Evolutionary conservation across 306 rosid species (phyloP).

Genomic region (Ceratonia siliqua): DNA sequence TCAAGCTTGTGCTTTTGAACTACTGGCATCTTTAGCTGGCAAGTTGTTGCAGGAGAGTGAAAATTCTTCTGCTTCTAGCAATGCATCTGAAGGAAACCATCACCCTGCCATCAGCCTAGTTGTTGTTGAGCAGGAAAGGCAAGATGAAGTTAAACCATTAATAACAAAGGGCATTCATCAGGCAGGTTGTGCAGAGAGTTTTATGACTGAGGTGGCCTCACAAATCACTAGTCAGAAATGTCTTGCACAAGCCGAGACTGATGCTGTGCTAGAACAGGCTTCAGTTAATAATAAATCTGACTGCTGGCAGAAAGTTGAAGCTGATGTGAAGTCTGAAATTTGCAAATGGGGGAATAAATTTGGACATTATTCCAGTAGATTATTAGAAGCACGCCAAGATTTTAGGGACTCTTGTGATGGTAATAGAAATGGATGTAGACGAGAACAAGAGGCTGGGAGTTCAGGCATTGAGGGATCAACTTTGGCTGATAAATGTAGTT

Average conservation of each 20-base stretch:
- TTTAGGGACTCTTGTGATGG: slow-evolving; percentile 52
- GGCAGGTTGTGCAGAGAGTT: slow-evolving; percentile 57
- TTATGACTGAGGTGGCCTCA: slow-evolving; percentile 46
- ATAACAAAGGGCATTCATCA: slow-evolving; percentile 48
- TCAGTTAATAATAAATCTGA: slow-evolving; percentile 47
- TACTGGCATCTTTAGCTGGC: slow-evolving; percentile 92
- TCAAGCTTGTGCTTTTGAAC: slow-evolving; percentile 79
- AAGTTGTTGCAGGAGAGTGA: slow-evolving; percentile 82
- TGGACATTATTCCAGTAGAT: slow-evolving; percentile 40
- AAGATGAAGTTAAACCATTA: slow-evolving; percentile 43
- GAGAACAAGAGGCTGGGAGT: slow-evolving; percentile 32
- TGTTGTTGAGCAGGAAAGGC: slow-evolving; percentile 43
- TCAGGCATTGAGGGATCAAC: slow-evolving; percentile 47
- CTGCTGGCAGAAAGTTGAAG: slow-evolving; percentile 42
- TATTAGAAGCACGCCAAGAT: slow-evolving; percentile 46
- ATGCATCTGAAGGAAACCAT: slow-evolving; percentile 68
- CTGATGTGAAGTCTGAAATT: slow-evolving; percentile 50
- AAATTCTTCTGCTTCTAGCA: slow-evolving; percentile 76
- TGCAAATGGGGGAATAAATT: slow-evolving; percentile 38
- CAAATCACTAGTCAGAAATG: slow-evolving; percentile 48
- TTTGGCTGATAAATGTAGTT: slow-evolving; percentile 52
- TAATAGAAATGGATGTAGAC: slow-evolving; percentile 46
- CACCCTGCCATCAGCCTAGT: slow-evolving; percentile 44
- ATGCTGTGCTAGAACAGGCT: slow-evolving; percentile 40
- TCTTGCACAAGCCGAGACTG: slow-evolving; percentile 34